Conservation (phyloP, 306 rosid genomes). For the Cucurbita pepo region DNA sequence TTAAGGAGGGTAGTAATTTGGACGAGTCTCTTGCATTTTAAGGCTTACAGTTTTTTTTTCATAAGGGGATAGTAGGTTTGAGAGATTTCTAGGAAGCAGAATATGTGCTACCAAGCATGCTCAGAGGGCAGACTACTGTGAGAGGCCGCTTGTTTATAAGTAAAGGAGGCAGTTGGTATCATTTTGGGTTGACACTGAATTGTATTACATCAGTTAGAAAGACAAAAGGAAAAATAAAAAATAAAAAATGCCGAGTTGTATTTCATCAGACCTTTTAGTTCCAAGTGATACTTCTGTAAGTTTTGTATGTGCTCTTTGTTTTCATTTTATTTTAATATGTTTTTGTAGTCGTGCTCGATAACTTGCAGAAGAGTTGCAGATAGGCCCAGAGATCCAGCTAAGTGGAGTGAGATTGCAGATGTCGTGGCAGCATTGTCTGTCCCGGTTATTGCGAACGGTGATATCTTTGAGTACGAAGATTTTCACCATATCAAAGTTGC, state of each 20-base stretch:
- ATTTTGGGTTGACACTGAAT: background rate
- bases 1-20: background rate
- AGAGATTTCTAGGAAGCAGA: background rate
- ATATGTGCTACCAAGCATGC: background rate
- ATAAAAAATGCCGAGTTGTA: background rate
- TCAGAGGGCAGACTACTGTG: background rate
- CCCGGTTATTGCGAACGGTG: constrained; percentile 88
- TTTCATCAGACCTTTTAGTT: background rate
- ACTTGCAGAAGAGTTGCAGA: constrained; percentile 57
- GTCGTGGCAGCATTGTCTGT: constrained; percentile 67
- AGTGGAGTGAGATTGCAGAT: constrained; percentile 85
- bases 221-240: background rate
- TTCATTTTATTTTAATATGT: constrained; percentile 7
- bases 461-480: constrained; percentile 62
- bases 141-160: background rate
- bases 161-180: background rate
- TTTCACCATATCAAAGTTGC: constrained; percentile 46
- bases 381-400: constrained; percentile 93
- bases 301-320: background rate
- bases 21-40: background rate
- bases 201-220: background rate
- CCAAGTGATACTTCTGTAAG: background rate
- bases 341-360: constrained; percentile 13
- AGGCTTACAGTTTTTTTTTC: background rate
- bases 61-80: background rate